Evolutionary conservation across 257 asterid genomes (phyloP).

Genomic region (Mitragyna speciosa): DNA sequence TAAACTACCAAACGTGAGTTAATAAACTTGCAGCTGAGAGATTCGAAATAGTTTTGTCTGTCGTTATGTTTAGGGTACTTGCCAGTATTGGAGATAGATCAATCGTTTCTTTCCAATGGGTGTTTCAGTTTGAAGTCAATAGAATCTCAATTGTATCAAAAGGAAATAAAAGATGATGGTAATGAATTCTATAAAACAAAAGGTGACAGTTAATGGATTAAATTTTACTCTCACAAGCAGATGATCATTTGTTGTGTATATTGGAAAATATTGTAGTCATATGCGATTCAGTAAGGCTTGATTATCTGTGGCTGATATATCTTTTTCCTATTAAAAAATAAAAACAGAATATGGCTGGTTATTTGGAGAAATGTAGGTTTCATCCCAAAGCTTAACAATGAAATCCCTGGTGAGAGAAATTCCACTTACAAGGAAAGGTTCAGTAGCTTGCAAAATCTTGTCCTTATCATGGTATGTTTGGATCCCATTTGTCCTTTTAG

Average conservation of each 20-base stretch:
- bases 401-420: conserved; percentile 66
- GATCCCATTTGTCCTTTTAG: not conserved
- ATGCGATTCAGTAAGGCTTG: not conserved
- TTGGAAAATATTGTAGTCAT: not conserved
- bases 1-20: conserved; percentile 91
- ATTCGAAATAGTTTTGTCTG: not conserved
- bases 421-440: conserved; percentile 78
- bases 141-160: not conserved
- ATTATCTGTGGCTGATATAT: not conserved
- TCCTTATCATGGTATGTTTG: conserved; percentile 73
- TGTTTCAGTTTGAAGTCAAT: not conserved
- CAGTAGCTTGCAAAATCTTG: conserved; percentile 76
- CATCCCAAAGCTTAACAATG: conserved; percentile 94
- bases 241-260: not conserved
- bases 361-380: conserved; percentile 68
- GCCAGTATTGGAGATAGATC: not conserved
- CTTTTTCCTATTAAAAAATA: not conserved
- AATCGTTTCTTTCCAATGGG: not conserved
- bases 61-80: not conserved
- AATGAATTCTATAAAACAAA: not conserved
- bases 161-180: not conserved
- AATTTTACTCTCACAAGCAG: not conserved
- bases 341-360: conserved; percentile 65
- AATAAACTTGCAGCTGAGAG: not conserved
- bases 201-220: not conserved